Evolutionary conservation across 2,329 filamentous ascomycete genomes (phyloP), one percentile per base, ranked within the genome.

Genomic region (Pseudocercospora pini-densiflorae): DNA sequence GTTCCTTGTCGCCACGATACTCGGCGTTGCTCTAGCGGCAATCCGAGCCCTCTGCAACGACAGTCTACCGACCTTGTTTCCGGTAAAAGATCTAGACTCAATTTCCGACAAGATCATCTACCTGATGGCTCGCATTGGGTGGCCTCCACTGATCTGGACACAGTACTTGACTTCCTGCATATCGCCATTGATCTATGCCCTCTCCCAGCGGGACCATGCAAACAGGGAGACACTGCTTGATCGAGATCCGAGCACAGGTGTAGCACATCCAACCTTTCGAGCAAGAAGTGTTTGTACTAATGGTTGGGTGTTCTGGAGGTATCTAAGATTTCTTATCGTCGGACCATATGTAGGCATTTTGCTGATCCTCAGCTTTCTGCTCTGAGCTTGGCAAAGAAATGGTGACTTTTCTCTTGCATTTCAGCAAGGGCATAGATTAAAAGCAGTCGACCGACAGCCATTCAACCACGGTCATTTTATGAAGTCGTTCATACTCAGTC

Each of bases 101-200:
- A 23, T 5, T 12, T 21, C 19, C 40, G 23, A 24, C 40, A 40
- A 49, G 19, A 78, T 88, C 16, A 73, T 85, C 57, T 83, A 82
- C 70, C 78, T 90, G 3, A 74, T 89, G 47, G 88, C 86, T 0
- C 86, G 89, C 73, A 86, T 86, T 12, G 86, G 85, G 77, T 89
- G 87, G 87, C 87, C 87, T 5, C 87, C 87, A 0, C 72, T 88
- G 51, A 84, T 86, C 0, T 88, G 87, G 77, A 71, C 88, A 10
- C 64, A 68, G 45, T 54, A 65, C 59, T 29, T 65, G 5, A 62
- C 49, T 16, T 68, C 66, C 1, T 61, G 60, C 6, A 53, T 68
- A 60, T 55, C 63, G 2, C 88, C 88, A 0, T 81, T 90, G 54
- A 80, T 81, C 1, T 90, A 90, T 73, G 86, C 87, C 24, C 84